Evolutionary conservation across 2,329 filamentous ascomycete genomes (phyloP).

Genomic region (Endoconidiophora polonica): DNA sequence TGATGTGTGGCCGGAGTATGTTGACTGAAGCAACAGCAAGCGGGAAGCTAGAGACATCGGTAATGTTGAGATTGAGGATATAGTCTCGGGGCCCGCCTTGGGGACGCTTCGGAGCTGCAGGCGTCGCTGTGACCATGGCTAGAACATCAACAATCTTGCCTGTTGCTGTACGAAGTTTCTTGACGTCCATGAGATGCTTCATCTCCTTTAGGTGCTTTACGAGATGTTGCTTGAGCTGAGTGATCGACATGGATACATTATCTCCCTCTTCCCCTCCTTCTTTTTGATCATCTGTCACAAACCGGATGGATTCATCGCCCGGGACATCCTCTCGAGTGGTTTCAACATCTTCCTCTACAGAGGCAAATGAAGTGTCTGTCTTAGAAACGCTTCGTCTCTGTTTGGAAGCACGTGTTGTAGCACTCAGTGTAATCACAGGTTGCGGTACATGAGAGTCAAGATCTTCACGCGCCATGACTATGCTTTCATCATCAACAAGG

Average conservation of each 20-base stretch:
- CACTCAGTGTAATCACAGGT: too few relatives aligned
- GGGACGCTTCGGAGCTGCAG: slow-evolving; percentile 34
- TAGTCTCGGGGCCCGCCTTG: slow-evolving; percentile 43
- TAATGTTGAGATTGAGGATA: slow-evolving; percentile 39
- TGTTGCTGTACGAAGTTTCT: slow-evolving; percentile 27
- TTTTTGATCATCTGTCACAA: not conserved
- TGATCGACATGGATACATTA: slow-evolving; percentile 12
- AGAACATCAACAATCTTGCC: slow-evolving; percentile 32
- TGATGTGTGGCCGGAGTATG: slow-evolving; percentile 41
- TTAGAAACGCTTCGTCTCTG: not conserved
- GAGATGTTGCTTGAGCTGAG: slow-evolving; percentile 29
- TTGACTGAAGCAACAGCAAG: slow-evolving; percentile 35
- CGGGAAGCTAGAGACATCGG: slow-evolving; percentile 37
- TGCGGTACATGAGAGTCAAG: not conserved
- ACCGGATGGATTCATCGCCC: not conserved
- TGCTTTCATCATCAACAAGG: slow-evolving; percentile 3
- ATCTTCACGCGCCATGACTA: slow-evolving; percentile 1
- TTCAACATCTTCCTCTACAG: not conserved
- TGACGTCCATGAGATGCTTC: slow-evolving; percentile 36
- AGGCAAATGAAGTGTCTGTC: not conserved
- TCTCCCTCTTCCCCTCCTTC: slow-evolving; percentile 17
- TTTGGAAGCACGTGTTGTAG: not conserved
- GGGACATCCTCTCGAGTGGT: not conserved
- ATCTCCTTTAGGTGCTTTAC: slow-evolving; percentile 31
- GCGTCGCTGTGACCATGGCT: slow-evolving; percentile 35